A percentile compares a stretch with the other conserved stretches of the same genome.
phyloP scores from a whole-genome alignment of 768 basidiomycete species.

The Boletus huronensis region DNA sequence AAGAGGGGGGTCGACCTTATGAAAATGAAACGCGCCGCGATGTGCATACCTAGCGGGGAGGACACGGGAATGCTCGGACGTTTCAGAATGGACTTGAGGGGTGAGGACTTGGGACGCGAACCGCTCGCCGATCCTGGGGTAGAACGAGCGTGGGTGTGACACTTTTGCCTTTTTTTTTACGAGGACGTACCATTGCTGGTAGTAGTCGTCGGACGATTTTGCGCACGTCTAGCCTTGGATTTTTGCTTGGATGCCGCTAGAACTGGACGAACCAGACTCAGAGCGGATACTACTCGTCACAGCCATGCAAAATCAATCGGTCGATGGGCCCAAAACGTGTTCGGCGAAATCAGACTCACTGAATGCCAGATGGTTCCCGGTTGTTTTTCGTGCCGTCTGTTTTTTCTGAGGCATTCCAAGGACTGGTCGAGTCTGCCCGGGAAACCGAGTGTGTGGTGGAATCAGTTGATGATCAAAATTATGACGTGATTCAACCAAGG shows the following conservation, averaged over 20 bases:
- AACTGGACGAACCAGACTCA: neutral
- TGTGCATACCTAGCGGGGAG: conserved; percentile 8
- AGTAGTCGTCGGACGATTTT: neutral
- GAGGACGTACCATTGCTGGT: neutral
- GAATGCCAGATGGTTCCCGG: conserved; percentile 5
- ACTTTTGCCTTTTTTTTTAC: neutral
- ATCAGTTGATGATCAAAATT: too few species aligned
- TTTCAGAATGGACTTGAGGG: conserved; percentile 2
- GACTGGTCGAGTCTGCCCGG: too few species aligned
- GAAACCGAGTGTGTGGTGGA: too few species aligned
- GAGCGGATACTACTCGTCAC: conserved; percentile 1
- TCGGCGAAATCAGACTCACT: conserved; percentile 3
- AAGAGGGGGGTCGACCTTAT: neutral
- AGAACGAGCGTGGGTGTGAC: neutral
- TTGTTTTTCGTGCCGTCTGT: conserved; percentile 22
- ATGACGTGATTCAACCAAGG: neutral
- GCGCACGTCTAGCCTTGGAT: neutral
- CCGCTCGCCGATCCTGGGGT: neutral
- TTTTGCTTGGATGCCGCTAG: neutral
- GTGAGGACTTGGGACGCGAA: neutral
- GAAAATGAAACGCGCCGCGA: neutral
- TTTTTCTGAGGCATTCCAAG: conserved; percentile 7
- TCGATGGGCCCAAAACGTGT: neutral
- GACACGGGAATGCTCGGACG: neutral
- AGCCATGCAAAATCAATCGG: neutral